These are phyloP conservation scores for Clavulina sp. DNA, from an alignment of 768 basidiomycete genomes.

Conservation along the genomic window DNA sequence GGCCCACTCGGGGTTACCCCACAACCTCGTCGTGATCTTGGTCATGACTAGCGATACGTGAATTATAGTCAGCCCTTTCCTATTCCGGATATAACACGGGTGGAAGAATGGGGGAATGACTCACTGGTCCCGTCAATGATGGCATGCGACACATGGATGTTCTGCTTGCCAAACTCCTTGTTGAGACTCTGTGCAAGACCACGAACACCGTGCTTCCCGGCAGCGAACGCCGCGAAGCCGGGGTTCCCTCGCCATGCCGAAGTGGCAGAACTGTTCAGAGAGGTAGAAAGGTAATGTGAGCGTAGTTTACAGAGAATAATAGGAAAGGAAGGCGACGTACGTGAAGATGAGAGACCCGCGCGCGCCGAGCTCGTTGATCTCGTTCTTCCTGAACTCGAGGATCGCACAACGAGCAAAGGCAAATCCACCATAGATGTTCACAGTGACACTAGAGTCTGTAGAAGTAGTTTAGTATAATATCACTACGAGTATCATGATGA, in stretches of 20 bases:
- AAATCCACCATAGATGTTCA: conserved; percentile 40
- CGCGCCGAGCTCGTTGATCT: conserved; percentile 26
- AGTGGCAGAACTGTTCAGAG: conserved; percentile 32
- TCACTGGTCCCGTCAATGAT: conserved; percentile 23
- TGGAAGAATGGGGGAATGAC: no score
- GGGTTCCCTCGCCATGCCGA: conserved; percentile 45
- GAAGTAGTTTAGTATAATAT: background rate
- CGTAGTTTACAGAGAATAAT: background rate
- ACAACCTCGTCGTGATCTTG: conserved; percentile 16
- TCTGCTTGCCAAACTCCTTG: conserved; percentile 57
- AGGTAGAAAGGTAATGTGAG: background rate
- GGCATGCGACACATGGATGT: conserved; percentile 55
- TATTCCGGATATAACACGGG: no score
- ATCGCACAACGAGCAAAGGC: conserved; percentile 46
- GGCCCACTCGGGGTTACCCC: conserved; percentile 21
- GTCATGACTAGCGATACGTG: no score
- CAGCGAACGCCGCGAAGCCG: conserved; percentile 42
- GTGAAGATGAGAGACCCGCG: conserved; percentile 54
- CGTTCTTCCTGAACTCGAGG: conserved; percentile 32
- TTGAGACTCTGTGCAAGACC: conserved; percentile 53
- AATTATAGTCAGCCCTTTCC: no score
- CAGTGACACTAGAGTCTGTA: conserved; percentile 34
- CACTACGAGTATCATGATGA: background rate
- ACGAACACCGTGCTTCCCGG: conserved; percentile 43
- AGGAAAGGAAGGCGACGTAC: background rate